Evolutionary conservation across 2,329 filamentous ascomycete genomes (phyloP).

Genomic region (Neoarthrinium moseri): DNA sequence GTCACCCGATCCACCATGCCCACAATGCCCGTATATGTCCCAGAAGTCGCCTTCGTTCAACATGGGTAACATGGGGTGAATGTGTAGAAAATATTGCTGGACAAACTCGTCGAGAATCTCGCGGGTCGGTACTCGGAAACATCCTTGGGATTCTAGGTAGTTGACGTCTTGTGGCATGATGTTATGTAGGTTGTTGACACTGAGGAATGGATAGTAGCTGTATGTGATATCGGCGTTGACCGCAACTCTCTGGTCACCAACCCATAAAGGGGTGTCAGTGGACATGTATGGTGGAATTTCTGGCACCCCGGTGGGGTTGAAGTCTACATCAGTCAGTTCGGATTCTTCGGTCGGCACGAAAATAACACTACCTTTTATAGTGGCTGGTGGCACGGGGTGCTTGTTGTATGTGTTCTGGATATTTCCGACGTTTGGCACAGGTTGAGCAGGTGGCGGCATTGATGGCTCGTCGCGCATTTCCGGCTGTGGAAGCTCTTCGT

Average conservation of each 20-base stretch:
- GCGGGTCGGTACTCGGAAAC: constrained; percentile 41
- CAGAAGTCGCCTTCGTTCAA: constrained; percentile 47
- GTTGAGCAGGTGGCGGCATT: neutral
- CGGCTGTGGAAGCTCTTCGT: neutral
- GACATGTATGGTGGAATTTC: constrained; percentile 18
- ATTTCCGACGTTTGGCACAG: neutral
- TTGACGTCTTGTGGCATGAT: constrained; percentile 45
- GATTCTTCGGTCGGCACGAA: neutral
- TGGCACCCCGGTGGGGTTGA: constrained; percentile 10
- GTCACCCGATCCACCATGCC: constrained; percentile 17
- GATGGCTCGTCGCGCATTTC: neutral
- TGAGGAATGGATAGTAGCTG: constrained; percentile 41
- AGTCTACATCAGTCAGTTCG: neutral
- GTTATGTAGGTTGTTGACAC: constrained; percentile 35
- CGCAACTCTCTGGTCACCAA: constrained; percentile 24
- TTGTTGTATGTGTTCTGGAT: neutral
- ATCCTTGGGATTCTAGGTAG: constrained; percentile 44
- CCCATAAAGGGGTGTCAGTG: constrained; percentile 22
- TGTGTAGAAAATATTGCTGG: constrained; percentile 45
- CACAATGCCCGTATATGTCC: constrained; percentile 37
- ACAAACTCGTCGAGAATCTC: constrained; percentile 45
- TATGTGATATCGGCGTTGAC: constrained; percentile 36
- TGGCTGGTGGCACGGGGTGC: neutral
- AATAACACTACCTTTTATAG: neutral
- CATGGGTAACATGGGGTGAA: constrained; percentile 43